Base-by-base conservation (phyloP, 129 eudicot genomes). In the Chrysanthemum makinoi region DNA sequence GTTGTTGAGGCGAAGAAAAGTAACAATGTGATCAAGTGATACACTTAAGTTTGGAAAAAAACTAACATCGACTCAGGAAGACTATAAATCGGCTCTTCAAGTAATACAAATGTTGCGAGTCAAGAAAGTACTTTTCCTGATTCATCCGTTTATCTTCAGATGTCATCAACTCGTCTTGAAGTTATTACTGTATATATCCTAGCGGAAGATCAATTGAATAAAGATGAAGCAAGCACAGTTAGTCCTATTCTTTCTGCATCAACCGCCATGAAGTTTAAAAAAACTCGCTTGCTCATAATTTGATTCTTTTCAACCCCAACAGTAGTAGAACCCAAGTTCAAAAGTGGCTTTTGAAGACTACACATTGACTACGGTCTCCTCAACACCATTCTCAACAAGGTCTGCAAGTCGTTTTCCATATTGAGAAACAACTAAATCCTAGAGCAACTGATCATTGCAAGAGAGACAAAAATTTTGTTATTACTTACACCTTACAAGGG, bases 211-310 rank as follows among this genome's bases (percentile, higher is more conserved):
- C n/a, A n/a, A n/a, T n/a, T n/a, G n/a, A n/a, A n/a, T n/a, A n/a
- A n/a, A n/a, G n/a, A n/a, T n/a, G n/a, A n/a, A n/a, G n/a, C n/a
- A n/a, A n/a, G n/a, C n/a, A n/a, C n/a, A n/a, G n/a, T n/a, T n/a
- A n/a, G n/a, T n/a, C n/a, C n/a, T 30, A 94, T 73, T 66, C 96
- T 81, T 72, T 87, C 90, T 0, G 98, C 98, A 87, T 94, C 97
- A 69, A 94, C 89, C 2, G 96, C 75, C 99, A 94, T 89, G 24
- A 89, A 72, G 74, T 94, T 94, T 87, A 60, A 83, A 75, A 24
- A 87, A 47, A 33, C 39, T 33, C 39, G 7, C 39, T 4, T 48
- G 7, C 14, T 58, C 2, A 60, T 0, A 19, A 44, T 16, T 20
- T 43, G 48, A 3, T 39, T 18, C 8, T 35, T 35, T 35, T 35